Evolutionary conservation across 139 green algal genomes (phyloP).

Genomic region (Trebouxia sp.): DNA sequence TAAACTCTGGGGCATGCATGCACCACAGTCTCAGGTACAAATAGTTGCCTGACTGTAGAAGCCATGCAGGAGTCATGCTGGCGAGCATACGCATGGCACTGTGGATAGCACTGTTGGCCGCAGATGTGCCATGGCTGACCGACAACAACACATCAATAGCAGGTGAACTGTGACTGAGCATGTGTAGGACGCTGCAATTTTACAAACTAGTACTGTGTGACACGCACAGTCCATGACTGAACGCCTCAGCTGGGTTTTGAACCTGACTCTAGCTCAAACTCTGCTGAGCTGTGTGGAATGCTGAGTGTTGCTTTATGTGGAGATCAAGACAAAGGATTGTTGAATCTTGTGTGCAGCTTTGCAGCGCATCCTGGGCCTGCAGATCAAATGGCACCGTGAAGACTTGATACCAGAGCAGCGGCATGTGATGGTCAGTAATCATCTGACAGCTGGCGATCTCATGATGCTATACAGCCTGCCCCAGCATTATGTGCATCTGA

Average conservation of each 20-base stretch:
- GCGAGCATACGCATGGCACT: slow-evolving; percentile 29
- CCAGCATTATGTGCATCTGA: slow-evolving; percentile 54
- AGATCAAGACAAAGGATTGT: too few relatives aligned
- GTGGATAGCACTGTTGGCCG: slow-evolving; percentile 33
- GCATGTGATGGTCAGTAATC: slow-evolving; percentile 67
- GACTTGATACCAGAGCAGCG: slow-evolving; percentile 45
- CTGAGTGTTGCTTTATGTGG: background rate
- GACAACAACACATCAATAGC: slow-evolving; percentile 32
- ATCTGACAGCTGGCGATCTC: slow-evolving; percentile 57
- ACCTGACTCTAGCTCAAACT: background rate
- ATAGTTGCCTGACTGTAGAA: background rate
- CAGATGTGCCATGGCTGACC: slow-evolving; percentile 31
- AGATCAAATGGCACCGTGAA: slow-evolving; percentile 43
- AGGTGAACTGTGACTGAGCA: background rate
- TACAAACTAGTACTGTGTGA: too few relatives aligned
- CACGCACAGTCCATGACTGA: too few relatives aligned
- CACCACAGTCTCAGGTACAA: background rate
- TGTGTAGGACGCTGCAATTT: too few relatives aligned
- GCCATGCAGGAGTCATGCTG: slow-evolving; percentile 30
- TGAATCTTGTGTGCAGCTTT: too few relatives aligned
- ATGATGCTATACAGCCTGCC: slow-evolving; percentile 60
- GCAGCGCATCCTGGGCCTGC: slow-evolving; percentile 50
- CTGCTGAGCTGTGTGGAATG: background rate
- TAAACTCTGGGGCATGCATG: background rate
- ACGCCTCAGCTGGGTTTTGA: background rate